Evolutionary conservation across 2,329 filamentous ascomycete species (phyloP).

Genomic region (Beauveria sp.): DNA sequence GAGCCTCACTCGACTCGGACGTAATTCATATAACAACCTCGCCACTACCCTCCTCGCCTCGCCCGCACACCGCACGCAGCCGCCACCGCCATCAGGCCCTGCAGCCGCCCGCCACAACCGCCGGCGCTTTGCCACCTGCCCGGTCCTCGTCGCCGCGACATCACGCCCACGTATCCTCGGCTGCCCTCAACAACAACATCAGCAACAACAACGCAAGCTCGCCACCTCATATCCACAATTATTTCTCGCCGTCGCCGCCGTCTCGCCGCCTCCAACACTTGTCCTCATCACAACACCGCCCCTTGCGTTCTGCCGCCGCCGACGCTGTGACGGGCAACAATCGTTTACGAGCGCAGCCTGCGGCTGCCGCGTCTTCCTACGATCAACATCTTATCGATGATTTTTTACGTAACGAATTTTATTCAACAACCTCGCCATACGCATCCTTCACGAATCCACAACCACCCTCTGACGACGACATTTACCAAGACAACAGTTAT

Average conservation of each 20-base stretch:
- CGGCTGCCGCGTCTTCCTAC: background rate
- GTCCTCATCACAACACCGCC: background rate
- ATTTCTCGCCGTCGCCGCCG: background rate
- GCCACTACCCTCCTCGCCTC: background rate
- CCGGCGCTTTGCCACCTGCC: constrained; percentile 11
- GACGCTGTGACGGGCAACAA: background rate
- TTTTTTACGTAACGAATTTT: constrained; percentile 24
- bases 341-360: background rate
- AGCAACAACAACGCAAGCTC: background rate
- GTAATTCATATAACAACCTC: background rate
- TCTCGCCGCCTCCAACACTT: background rate
- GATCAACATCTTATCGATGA: constrained; percentile 20
- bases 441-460: constrained; percentile 20
- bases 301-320: background rate
- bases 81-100: background rate
- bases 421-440: constrained; percentile 25
- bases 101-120: constrained; percentile 9
- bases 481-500: constrained; percentile 7
- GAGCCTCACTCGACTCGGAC: constrained; percentile 1
- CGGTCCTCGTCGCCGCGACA: constrained; percentile 15
- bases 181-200: background rate
- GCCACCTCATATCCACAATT: background rate
- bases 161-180: constrained; percentile 2
- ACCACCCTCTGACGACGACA: constrained; percentile 4
- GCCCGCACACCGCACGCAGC: background rate